Evolutionary conservation across 1,284 basidiomycete genomes (phyloP), one percentile per base, ranked within the genome.

Genomic region (Dichomitus squalens): DNA sequence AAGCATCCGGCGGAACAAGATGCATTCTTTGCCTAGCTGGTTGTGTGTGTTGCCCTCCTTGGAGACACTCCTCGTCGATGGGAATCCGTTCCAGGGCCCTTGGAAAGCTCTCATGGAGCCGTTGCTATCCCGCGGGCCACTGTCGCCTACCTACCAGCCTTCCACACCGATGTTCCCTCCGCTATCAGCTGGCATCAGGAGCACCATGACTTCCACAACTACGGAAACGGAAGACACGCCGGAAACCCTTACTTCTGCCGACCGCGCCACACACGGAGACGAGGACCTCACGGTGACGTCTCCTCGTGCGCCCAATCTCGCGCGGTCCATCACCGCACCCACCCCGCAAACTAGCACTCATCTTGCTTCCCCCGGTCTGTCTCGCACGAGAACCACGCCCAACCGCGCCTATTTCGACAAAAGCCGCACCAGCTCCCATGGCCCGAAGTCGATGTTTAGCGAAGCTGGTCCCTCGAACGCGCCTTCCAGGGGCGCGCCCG

Each of bases 21-120:
- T 99, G 68, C 82, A 92, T 64, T 84, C 88, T n/a, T 80, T 99
- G 29, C 96, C 96, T 3, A 87, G 90, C 60, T 99, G 97, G 96
- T 80, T 99, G 41, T 93, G 92, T 71, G 83, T 92, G 33, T 80
- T 99, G 31, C 81, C 85, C 18, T 84, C 85, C 38, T 81, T 99
- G 48, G 93, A 96, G 72, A 90, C 88, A 4, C 79, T 99, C 2
- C 88, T 90, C 61, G 85, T 99, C 29, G 96, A 98, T 65, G 92
- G 89, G 31, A 99, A 99, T 72, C 91, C 93, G 7, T 97, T 98
- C 74, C 88, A 92, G 61, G 89, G 91, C 3, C 90, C 94, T 3
- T 98, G 96, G 95, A 85, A 87, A 68, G 87, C 89, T 31, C 80
- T 99, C 53, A 87, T 97, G 25, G 89, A 91, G 57, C 94, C 95